Evolutionary conservation across 495 filamentous ascomycete species (phyloP).

Genomic region (Penicillium simplicissimum): DNA sequence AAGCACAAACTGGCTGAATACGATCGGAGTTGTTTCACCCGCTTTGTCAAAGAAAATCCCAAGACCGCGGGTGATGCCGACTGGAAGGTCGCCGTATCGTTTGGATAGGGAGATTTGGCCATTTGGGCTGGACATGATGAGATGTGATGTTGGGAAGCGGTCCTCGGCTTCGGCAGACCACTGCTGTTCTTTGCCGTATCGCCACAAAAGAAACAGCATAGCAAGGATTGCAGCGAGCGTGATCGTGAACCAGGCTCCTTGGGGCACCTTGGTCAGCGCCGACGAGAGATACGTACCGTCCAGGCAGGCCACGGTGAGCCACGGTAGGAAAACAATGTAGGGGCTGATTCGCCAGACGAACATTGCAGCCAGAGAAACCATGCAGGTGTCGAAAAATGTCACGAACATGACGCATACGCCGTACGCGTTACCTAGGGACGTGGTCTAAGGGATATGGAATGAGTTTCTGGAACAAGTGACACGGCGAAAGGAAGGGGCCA

Average conservation of each 20-base stretch:
- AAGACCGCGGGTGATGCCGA: slow-evolving; percentile 52
- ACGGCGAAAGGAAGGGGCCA: not conserved
- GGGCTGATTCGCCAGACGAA: slow-evolving; percentile 65
- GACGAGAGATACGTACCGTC: slow-evolving; percentile 69
- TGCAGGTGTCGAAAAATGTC: slow-evolving; percentile 70
- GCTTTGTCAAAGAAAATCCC: slow-evolving; percentile 70
- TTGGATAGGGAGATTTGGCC: slow-evolving; percentile 14
- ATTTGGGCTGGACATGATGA: slow-evolving; percentile 11
- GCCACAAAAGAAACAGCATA: slow-evolving; percentile 66
- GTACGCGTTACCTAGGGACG: slow-evolving; percentile 51
- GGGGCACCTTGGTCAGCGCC: slow-evolving; percentile 66
- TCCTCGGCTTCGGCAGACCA: slow-evolving; percentile 67
- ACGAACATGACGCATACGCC: slow-evolving; percentile 73
- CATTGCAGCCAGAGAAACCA: slow-evolving; percentile 67
- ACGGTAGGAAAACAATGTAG: slow-evolving; percentile 58
- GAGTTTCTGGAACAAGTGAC: not conserved
- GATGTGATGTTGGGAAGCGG: slow-evolving; percentile 42
- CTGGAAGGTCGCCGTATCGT: slow-evolving; percentile 12
- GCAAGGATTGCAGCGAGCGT: slow-evolving; percentile 59
- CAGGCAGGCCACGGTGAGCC: slow-evolving; percentile 59
- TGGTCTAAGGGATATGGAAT: slow-evolving; percentile 33
- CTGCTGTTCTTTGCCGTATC: slow-evolving; percentile 72
- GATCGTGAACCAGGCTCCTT: slow-evolving; percentile 75
- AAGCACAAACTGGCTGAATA: slow-evolving; percentile 64
- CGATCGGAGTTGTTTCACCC: slow-evolving; percentile 54